Percentiles rank a stretch among this genome's conserved stretches.
These are phyloP conservation scores for Sarcodon sp. DNA, from an alignment of 768 basidiomycete species.

Conservation along the genomic window DNA sequence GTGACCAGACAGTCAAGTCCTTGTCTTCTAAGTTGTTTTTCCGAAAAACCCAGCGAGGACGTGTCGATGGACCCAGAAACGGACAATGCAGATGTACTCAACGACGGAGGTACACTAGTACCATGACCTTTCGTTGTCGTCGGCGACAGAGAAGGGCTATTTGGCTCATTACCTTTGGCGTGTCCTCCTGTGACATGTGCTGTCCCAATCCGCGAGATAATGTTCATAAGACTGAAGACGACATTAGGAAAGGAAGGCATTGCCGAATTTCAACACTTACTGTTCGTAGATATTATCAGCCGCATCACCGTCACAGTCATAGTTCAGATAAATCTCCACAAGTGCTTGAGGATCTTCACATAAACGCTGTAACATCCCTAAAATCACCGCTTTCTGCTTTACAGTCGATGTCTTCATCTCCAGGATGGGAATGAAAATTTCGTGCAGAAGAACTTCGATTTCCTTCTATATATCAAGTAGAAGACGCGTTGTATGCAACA, in stretches of 20 bases:
- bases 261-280: constrained; percentile 26
- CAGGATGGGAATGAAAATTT: constrained; percentile 96
- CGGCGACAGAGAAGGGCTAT: constrained; percentile 48
- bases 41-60: constrained; percentile 56
- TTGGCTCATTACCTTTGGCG: constrained; percentile 40
- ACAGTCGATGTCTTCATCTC: constrained; percentile 96
- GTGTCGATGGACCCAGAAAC: constrained; percentile 59
- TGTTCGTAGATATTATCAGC: constrained; percentile 97
- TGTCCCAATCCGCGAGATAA: constrained; percentile 85
- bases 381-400: constrained; percentile 88
- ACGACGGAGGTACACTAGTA: constrained; percentile 41
- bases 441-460: constrained; percentile 95
- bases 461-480: constrained; percentile 61
- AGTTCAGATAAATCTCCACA: constrained; percentile 97
- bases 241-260: neutral
- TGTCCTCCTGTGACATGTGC: constrained; percentile 32
- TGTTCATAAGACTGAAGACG: constrained; percentile 72
- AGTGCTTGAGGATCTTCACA: constrained; percentile 96
- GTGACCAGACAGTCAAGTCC: constrained; percentile 91
- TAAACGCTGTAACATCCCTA: constrained; percentile 76
- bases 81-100: constrained; percentile 52
- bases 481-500: constrained; percentile 5
- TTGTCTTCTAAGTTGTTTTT: constrained; percentile 77
- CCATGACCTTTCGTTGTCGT: constrained; percentile 29
- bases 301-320: constrained; percentile 94